Base-by-base conservation (phyloP, 2,329 filamentous ascomycete genomes). In the Apiospora sp. region DNA sequence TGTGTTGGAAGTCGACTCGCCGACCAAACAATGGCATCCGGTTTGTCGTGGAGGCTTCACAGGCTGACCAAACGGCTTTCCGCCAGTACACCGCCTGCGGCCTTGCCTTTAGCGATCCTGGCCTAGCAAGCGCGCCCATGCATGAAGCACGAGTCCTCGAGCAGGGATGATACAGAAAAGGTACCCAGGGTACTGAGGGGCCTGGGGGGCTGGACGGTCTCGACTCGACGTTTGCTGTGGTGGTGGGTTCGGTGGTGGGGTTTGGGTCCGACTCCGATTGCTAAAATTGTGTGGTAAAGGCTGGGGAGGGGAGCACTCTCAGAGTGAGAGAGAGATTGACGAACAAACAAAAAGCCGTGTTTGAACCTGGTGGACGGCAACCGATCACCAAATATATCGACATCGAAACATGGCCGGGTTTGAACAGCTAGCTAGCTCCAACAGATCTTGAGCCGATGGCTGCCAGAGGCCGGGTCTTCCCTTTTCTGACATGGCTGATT, bases 1-100 rank as follows among this genome's bases (percentile, higher is more conserved):
- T 41, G 34, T 30, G 34, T 64, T 64, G 4, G 34, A 37, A 16
- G 34, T 51, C 37, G 46, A 41, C 30, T 58, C 48, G 46, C 14
- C 48, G 48, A 41, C 46, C 68, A 58, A 58, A 44, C 34, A 43
- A 41, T 51, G 34, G 68, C 68, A 70, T 51, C 30, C 34, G 68
- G 46, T 44, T 70, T 70, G 68, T 70, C 48, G 46, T 30, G 48
- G 48, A 70, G 68, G 68, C 68, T 70, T 70, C 46, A 41, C 48
- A 24, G 49, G 68, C 48, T 70, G 68, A 41, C 68, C 68, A 70
- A 70, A 70, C 68, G 68, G 68, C 68, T 70, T 43, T 41, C 48
- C 48, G 68, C 68, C 46, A 51, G 46, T 70, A 70, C 68, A 70
- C 68, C 68, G 68, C 68, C 58, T 64, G 58, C 58, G 58, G 58